phyloP scores from a whole-genome alignment of 805 yeast genomes.

The Spencermartinsiella europaea region DNA sequence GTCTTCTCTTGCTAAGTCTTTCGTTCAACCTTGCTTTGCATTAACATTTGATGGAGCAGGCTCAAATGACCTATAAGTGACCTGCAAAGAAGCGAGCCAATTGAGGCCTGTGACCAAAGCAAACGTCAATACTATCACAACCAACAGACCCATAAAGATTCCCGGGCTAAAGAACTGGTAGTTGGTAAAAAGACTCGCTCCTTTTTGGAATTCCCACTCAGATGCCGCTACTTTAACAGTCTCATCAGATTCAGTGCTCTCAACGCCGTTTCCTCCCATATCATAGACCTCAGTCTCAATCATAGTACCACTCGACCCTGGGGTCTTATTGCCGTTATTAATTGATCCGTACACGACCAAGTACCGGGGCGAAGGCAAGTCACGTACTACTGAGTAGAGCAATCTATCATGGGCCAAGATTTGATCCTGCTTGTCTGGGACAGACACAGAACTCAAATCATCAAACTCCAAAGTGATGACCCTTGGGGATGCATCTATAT shows the following conservation, averaged over 20 bases:
- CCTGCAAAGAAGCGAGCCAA: conserved; percentile 68
- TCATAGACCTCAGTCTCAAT: neutral
- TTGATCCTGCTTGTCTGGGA: neutral
- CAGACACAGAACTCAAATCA: neutral
- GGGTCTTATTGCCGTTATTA: neutral
- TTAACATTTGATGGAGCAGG: conserved; percentile 3
- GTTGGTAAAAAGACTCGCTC: conserved; percentile 45
- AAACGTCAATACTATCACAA: conserved; percentile 52
- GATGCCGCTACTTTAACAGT: neutral
- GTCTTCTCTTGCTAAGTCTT: too few species aligned
- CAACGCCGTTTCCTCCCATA: neutral
- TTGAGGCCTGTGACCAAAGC: conserved; percentile 58
- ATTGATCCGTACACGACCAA: conserved; percentile 28
- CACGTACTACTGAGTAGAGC: conserved; percentile 26
- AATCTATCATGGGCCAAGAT: conserved; percentile 24
- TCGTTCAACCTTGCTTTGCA: neutral
- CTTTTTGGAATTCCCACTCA: neutral
- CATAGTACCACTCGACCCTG: conserved; percentile 24
- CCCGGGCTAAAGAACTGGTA: conserved; percentile 79
- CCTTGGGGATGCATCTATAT: conserved; percentile 59
- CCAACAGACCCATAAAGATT: conserved; percentile 67
- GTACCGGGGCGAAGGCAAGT: conserved; percentile 31
- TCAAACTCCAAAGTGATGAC: conserved; percentile 54
- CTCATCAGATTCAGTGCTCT: neutral
- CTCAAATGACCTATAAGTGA: conserved; percentile 79